phyloP scores from a whole-genome alignment of 1,139 yeast genomes.

The Saccharomyces hybrid region DNA sequence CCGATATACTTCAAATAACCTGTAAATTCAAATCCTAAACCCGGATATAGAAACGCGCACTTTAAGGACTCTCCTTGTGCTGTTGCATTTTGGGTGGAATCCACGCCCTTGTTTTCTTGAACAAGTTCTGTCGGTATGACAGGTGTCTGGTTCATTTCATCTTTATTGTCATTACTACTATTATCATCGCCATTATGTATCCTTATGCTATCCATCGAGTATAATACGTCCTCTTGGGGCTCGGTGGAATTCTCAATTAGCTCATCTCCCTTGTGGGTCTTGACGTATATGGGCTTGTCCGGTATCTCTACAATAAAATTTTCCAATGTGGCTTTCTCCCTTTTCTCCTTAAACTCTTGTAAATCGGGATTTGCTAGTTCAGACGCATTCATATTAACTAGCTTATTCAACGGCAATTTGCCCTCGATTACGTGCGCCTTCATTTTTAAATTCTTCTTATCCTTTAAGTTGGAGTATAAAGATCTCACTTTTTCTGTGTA shows the following conservation, averaged over 20 bases:
- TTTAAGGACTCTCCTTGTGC: not conserved
- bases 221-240: constrained; percentile 32
- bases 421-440: constrained; percentile 43
- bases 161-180: constrained; percentile 26
- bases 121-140: not conserved
- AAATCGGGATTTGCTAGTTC: constrained; percentile 68
- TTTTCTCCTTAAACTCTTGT: constrained; percentile 60
- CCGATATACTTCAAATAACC: constrained; percentile 4
- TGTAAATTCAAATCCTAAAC: constrained; percentile 1
- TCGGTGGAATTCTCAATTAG: constrained; percentile 49
- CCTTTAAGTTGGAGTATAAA: constrained; percentile 47
- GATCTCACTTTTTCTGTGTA: constrained; percentile 52
- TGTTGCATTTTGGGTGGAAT: not conserved
- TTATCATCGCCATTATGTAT: constrained; percentile 13
- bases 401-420: constrained; percentile 41
- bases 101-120: too few relatives aligned
- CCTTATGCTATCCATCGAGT: constrained; percentile 14
- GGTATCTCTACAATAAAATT: constrained; percentile 56
- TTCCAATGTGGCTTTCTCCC: constrained; percentile 58
- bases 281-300: constrained; percentile 53
- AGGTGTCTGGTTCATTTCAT: constrained; percentile 10
- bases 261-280: constrained; percentile 85
- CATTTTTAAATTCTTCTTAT: constrained; percentile 43
- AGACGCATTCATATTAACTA: constrained; percentile 53
- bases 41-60: constrained; percentile 1